phyloP scores from a whole-genome alignment of 441 rosid species.

The Populus hybrid region DNA sequence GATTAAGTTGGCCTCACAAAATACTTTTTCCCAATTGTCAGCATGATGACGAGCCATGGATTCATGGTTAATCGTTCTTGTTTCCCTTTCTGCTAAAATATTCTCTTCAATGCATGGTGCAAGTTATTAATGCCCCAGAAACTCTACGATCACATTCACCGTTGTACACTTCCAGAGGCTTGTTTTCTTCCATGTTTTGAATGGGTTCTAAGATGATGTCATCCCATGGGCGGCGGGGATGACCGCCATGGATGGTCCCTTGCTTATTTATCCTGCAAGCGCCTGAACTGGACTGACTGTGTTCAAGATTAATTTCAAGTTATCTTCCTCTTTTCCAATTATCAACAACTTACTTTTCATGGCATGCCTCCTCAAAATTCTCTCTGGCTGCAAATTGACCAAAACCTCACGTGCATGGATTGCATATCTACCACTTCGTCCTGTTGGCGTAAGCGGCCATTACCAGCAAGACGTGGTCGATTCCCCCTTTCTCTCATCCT shows the following conservation, averaged over 20 bases:
- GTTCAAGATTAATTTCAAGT: no score
- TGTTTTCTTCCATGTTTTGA: neutral
- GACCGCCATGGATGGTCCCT: no score
- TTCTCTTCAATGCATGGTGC: neutral
- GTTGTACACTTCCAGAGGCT: neutral
- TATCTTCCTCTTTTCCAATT: no score
- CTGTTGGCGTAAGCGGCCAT: neutral
- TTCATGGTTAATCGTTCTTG: neutral
- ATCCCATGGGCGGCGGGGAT: neutral
- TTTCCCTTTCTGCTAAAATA: no score
- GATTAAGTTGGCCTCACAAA: neutral
- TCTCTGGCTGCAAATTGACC: neutral
- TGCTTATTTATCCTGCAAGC: no score
- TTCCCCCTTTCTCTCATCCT: no score
- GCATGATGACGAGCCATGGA: neutral
- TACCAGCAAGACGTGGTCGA: no score
- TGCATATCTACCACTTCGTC: neutral
- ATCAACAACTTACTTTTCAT: neutral
- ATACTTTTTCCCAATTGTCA: neutral
- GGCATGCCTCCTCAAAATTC: neutral
- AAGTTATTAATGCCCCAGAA: neutral
- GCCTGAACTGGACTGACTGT: no score
- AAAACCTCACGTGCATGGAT: neutral
- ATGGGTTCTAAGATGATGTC: neutral
- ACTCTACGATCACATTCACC: no score